Evolutionary conservation across 1,284 basidiomycete species (phyloP).

Genomic region (Melampsora larici-populina): DNA sequence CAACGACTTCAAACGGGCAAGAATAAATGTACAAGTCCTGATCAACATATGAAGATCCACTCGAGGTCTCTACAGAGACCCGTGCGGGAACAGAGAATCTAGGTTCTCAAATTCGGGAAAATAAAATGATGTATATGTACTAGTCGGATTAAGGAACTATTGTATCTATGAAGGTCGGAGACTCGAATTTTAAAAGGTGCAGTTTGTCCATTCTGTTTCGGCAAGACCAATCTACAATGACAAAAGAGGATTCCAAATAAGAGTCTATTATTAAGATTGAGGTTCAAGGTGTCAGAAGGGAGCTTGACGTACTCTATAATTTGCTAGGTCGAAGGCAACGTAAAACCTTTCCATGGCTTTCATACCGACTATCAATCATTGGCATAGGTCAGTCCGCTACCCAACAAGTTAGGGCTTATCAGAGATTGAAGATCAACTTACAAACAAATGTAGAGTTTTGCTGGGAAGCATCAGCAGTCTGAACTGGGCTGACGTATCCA

Average conservation of each 20-base stretch:
- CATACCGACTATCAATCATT: conserved; percentile 29
- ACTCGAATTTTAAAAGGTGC: conserved; percentile 28
- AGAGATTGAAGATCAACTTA: conserved; percentile 5
- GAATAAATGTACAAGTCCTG: too few species aligned
- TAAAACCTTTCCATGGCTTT: conserved; percentile 44
- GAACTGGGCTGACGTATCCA: conserved; percentile 38
- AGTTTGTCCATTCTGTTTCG: conserved; percentile 43
- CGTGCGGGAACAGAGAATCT: too few species aligned
- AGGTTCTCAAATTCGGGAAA: too few species aligned
- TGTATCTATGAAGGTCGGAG: too few species aligned
- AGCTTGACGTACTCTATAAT: conserved; percentile 32
- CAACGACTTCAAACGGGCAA: too few species aligned
- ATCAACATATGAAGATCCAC: too few species aligned
- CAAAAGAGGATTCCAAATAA: background rate
- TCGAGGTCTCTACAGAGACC: too few species aligned
- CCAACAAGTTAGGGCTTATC: background rate
- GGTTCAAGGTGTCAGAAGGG: background rate
- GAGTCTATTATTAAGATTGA: background rate
- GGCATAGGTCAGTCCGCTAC: background rate
- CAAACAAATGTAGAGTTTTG: conserved; percentile 34
- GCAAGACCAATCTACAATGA: conserved; percentile 34
- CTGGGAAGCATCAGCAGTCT: conserved; percentile 7
- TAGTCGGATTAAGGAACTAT: too few species aligned
- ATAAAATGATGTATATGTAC: too few species aligned
- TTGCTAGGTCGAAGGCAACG: conserved; percentile 40